Base-by-base conservation (phyloP, 176 grass and related monocot species). In the Urochloa ruziziensis region DNA sequence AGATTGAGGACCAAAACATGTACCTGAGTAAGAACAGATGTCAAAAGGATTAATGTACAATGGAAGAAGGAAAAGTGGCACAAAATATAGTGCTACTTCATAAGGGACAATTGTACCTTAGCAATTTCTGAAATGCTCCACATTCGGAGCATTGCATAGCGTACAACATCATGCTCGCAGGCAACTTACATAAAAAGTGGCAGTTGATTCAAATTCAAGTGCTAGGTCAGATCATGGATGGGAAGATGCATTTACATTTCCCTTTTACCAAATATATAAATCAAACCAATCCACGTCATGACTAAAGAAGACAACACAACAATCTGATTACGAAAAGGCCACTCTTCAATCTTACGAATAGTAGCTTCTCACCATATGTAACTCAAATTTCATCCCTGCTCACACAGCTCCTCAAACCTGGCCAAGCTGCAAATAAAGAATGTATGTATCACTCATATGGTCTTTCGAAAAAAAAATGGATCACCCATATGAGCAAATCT, bases 401-500 rank as follows among this genome's bases (percentile, higher is more conserved):
- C 44, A 74, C 86, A 89, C 44, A 91, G 86, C 69, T 91, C 86
- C 80, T 89, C 70, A 83, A 93, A 91, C 68, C 83, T 87, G 73
- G 73, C 17, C 74, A 96, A 87, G 63, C 94, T 96, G 81, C 88
- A 95, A 67, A 70, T 18, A 81, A 10, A 33, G 86, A 27, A 27
- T 23, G 63, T 33, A 21, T 42, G 25, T 67, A 74, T 71, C 33
- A 42, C 52, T 69, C 35, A 64, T 68, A n/a, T n/a, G n/a, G n/a
- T n/a, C n/a, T n/a, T n/a, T n/a, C n/a, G n/a, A n/a, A n/a, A n/a
- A n/a, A n/a, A n/a, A n/a, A n/a, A 21, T 42, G 25, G 60, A 74
- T 71, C 33, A 42, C 52, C 62, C 35, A 64, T 68, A 84, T 52
- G 47, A 60, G 33, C 7, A 72, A 66, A 67, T 21, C 10, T 85